Conservation (phyloP, 768 basidiomycete genomes). For the Kwoniella sp. region DNA sequence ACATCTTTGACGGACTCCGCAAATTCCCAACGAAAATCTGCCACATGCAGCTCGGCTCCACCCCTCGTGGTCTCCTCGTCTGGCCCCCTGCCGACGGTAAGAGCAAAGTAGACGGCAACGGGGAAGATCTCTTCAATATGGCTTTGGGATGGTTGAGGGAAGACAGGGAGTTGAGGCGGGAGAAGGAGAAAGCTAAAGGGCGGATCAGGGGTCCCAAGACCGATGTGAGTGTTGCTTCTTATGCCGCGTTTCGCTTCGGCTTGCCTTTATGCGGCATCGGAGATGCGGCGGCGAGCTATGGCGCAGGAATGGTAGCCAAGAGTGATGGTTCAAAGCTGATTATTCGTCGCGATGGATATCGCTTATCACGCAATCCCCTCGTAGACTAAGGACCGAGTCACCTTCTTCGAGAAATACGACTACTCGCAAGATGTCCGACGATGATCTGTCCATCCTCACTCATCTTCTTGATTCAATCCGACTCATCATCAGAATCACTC, state of each 20-base stretch:
- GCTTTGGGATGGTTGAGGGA: slow-evolving; percentile 86
- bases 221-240: slow-evolving; percentile 52
- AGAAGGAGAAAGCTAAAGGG: slow-evolving; percentile 62
- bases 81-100: slow-evolving; percentile 65
- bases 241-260: too few species aligned
- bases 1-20: slow-evolving; percentile 91
- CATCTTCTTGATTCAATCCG: neutral
- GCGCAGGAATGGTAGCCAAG: neutral
- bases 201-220: slow-evolving; percentile 58
- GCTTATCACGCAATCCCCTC: neutral
- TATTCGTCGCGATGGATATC: neutral
- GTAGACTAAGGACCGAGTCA: slow-evolving; percentile 54
- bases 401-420: slow-evolving; percentile 57
- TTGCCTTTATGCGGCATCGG: neutral
- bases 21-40: slow-evolving; percentile 91
- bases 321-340: slow-evolving; percentile 7
- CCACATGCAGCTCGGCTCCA: slow-evolving; percentile 84
- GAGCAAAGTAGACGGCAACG: slow-evolving; percentile 7
- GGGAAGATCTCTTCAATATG: slow-evolving; percentile 64
- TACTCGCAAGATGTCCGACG: slow-evolving; percentile 30
- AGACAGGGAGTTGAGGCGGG: slow-evolving; percentile 65
- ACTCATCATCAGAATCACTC: too few species aligned
- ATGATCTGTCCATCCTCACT: slow-evolving; percentile 3
- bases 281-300: too few species aligned
- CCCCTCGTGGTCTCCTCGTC: slow-evolving; percentile 62